Conservation (phyloP, 2,329 filamentous ascomycete species). For the Xylariales sp. region DNA sequence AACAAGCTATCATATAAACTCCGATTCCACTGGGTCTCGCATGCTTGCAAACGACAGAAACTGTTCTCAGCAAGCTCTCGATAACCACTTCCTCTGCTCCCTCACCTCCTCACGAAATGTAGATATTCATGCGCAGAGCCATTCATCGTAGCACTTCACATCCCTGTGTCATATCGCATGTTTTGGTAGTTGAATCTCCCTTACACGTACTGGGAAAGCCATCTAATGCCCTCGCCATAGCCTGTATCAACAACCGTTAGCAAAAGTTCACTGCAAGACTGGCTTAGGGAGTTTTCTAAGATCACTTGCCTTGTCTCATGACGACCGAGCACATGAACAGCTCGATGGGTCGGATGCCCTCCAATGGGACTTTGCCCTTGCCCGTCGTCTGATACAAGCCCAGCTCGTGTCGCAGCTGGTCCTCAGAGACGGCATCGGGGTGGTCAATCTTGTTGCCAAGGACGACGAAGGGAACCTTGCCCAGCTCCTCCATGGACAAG, state of each 20-base stretch:
- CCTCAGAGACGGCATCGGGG: constrained; percentile 90
- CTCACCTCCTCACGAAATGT: background rate
- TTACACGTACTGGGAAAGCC: constrained; percentile 90
- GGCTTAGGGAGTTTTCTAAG: constrained; percentile 12
- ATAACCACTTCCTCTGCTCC: background rate
- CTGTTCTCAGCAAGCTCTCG: too few relatives aligned
- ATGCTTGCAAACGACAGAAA: constrained; percentile 5
- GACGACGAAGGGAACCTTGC: constrained; percentile 92
- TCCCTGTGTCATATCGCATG: too few relatives aligned
- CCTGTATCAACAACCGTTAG: constrained; percentile 36
- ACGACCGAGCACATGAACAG: constrained; percentile 99
- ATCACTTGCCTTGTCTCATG: constrained; percentile 87
- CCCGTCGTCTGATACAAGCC: constrained; percentile 95
- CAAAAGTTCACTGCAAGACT: background rate
- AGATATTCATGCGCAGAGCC: background rate
- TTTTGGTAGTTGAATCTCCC: constrained; percentile 9
- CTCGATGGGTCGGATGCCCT: constrained; percentile 92
- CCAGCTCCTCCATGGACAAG: constrained; percentile 92
- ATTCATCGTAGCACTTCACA: too few relatives aligned
- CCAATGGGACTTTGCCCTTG: constrained; percentile 89
- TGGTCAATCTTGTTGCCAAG: constrained; percentile 99
- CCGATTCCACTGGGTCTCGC: constrained; percentile 3
- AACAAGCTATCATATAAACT: constrained; percentile 6
- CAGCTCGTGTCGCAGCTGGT: constrained; percentile 86
- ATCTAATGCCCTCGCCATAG: constrained; percentile 86